Percentiles rank a stretch among this genome's conserved stretches.
These are phyloP conservation scores for Boletus smithii DNA, from an alignment of 1,284 basidiomycete species.

Conservation along the genomic window DNA sequence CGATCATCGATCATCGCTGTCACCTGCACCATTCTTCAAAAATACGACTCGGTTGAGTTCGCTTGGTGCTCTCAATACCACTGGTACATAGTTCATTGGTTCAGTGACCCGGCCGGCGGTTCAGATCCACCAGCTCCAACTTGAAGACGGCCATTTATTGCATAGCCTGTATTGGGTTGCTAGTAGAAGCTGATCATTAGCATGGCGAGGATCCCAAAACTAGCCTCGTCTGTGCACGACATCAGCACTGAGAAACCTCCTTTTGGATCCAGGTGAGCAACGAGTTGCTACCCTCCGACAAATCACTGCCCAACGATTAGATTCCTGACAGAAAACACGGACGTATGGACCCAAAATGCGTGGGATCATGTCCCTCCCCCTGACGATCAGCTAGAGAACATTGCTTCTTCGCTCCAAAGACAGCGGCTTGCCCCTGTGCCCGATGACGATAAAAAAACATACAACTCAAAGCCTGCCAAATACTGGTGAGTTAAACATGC, in stretches of 20 bases:
- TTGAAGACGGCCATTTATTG: too few relatives aligned
- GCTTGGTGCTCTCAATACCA: too few relatives aligned
- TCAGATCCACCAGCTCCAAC: too few relatives aligned
- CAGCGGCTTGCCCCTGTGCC: constrained; percentile 71
- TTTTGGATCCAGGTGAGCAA: constrained; percentile 62
- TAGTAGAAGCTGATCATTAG: not conserved
- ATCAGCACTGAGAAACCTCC: constrained; percentile 55
- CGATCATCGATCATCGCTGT: too few relatives aligned
- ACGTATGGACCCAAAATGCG: constrained; percentile 76
- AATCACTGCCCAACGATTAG: constrained; percentile 32
- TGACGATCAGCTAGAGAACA: constrained; percentile 67
- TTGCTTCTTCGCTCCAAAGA: constrained; percentile 63
- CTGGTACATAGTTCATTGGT: too few relatives aligned
- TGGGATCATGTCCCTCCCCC: constrained; percentile 91
- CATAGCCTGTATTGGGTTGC: too few relatives aligned
- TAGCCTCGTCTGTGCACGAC: constrained; percentile 65
- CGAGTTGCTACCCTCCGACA: too few relatives aligned
- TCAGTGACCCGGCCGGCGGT: too few relatives aligned
- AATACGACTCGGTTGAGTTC: too few relatives aligned
- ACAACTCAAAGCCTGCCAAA: constrained; percentile 70
- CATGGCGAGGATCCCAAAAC: constrained; percentile 31
- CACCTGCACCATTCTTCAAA: too few relatives aligned
- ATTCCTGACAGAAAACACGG: constrained; percentile 57
- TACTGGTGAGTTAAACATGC: constrained; percentile 51
- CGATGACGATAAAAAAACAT: constrained; percentile 60